A percentile compares a stretch with the other conserved stretches of the same genome.
Evolutionary conservation across 148 eudicot species (phyloP).

Genomic region (Camellia lanceoleosa): DNA sequence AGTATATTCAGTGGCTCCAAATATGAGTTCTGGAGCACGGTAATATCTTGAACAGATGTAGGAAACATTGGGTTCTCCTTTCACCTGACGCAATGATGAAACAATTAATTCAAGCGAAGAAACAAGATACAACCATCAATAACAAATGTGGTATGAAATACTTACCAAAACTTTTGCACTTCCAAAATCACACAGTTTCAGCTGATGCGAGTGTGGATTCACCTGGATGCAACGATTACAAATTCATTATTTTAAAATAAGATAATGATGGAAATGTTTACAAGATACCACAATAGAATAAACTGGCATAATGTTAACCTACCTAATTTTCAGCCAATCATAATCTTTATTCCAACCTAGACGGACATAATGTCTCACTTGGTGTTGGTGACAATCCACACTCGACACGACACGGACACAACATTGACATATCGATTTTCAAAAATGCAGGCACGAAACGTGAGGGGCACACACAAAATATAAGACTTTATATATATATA

Average conservation of each 20-base stretch:
- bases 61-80: conserved; percentile 96
- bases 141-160: conserved; percentile 11
- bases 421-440: too few relatives aligned
- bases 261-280: not conserved
- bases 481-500: too few relatives aligned
- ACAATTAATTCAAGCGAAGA: conserved; percentile 10
- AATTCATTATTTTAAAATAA: conserved; percentile 11
- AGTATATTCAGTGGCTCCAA: conserved; percentile 95
- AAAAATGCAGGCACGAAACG: too few relatives aligned
- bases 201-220: conserved; percentile 98
- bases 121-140: conserved; percentile 13
- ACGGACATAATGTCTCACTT: not conserved
- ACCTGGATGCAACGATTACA: conserved; percentile 44
- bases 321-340: not conserved
- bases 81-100: conserved; percentile 48
- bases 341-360: not conserved
- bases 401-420: too few relatives aligned
- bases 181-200: conserved; percentile 97
- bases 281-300: not conserved
- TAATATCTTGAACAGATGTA: conserved; percentile 95
- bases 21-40: conserved; percentile 96
- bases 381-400: too few relatives aligned
- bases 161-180: conserved; percentile 99
- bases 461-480: too few relatives aligned
- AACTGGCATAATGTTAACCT: not conserved